These are phyloP conservation scores for Boletus pseudo-olivaceus DNA, from an alignment of 768 basidiomycete species.

Conservation along the genomic window DNA sequence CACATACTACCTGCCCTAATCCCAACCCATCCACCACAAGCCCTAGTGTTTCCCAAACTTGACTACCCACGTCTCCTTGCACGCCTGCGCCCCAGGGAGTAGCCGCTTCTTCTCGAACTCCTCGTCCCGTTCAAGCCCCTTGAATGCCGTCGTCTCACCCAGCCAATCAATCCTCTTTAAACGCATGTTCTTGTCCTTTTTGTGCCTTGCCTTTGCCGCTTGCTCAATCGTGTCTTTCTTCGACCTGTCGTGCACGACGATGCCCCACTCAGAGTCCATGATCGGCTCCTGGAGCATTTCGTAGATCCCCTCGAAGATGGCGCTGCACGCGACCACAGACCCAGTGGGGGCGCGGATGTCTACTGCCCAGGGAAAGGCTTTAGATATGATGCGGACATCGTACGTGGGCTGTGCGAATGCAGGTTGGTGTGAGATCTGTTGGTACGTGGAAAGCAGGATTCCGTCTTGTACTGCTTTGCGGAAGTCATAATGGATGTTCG, in stretches of 20 bases:
- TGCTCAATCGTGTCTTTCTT: slow-evolving; percentile 43
- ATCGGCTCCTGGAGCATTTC: slow-evolving; percentile 49
- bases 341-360: slow-evolving; percentile 42
- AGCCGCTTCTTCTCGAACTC: slow-evolving; percentile 50
- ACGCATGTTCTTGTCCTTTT: slow-evolving; percentile 33
- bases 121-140: slow-evolving; percentile 58
- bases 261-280: slow-evolving; percentile 66
- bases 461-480: slow-evolving; percentile 40
- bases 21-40: neutral
- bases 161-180: slow-evolving; percentile 63
- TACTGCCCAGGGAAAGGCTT: slow-evolving; percentile 63
- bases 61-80: slow-evolving; percentile 59
- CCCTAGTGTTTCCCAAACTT: slow-evolving; percentile 38
- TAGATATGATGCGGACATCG: slow-evolving; percentile 52
- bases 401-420: slow-evolving; percentile 36
- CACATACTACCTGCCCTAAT: neutral
- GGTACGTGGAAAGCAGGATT: slow-evolving; percentile 42
- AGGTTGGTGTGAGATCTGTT: slow-evolving; percentile 33
- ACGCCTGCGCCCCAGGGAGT: slow-evolving; percentile 41
- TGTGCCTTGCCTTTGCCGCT: slow-evolving; percentile 48
- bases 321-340: slow-evolving; percentile 42
- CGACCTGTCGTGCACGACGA: slow-evolving; percentile 44
- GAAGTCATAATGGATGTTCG: slow-evolving; percentile 48
- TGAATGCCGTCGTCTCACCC: slow-evolving; percentile 56
- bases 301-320: slow-evolving; percentile 54